phyloP scores from a whole-genome alignment of 176 grass and related monocot genomes.

The Alloteropsis semialata region DNA sequence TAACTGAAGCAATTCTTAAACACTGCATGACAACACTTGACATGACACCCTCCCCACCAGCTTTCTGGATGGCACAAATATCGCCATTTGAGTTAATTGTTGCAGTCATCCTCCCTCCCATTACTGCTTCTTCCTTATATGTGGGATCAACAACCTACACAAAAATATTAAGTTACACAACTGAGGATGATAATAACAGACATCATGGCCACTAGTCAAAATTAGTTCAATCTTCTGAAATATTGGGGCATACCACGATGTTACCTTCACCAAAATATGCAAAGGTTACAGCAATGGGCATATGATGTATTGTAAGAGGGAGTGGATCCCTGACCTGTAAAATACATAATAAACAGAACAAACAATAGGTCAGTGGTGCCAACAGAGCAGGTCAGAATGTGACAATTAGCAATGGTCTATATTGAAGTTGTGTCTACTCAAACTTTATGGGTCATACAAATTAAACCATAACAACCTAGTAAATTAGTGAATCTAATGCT shows the following conservation, averaged over 20 bases:
- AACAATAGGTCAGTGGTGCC: not conserved
- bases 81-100: constrained; percentile 92
- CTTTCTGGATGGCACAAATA: constrained; percentile 91
- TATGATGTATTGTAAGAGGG: constrained; percentile 85
- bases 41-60: constrained; percentile 78
- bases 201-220: not conserved
- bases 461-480: not conserved
- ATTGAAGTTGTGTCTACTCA: not conserved
- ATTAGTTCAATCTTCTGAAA: not conserved
- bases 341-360: constrained; percentile 24
- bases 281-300: constrained; percentile 93
- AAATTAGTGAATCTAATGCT: not conserved
- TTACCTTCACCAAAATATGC: constrained; percentile 84
- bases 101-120: constrained; percentile 90
- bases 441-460: constrained; percentile 1
- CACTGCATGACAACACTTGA: constrained; percentile 91
- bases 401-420: not conserved
- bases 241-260: constrained; percentile 64
- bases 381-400: not conserved
- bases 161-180: constrained; percentile 19
- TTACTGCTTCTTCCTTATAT: constrained; percentile 93
- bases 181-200: not conserved
- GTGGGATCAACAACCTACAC: constrained; percentile 86
- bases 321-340: constrained; percentile 90
- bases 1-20: constrained; percentile 78